phyloP scores from a whole-genome alignment of 148 eudicot species.

The Camellia japonica region DNA sequence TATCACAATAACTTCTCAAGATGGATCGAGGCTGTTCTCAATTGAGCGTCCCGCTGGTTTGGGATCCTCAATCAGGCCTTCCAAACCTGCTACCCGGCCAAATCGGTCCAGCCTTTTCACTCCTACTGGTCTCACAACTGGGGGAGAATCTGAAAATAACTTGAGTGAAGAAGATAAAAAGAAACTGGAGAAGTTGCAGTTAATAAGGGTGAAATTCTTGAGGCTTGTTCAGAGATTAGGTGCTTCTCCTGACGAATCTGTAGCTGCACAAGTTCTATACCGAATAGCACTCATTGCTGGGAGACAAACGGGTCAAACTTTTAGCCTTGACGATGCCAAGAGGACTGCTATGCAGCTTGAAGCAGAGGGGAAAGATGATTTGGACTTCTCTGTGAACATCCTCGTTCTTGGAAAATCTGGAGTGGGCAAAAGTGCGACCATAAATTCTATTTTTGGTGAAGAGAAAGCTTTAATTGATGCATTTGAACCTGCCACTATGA shows the following conservation, averaged over 20 bases:
- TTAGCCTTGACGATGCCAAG: slow-evolving; percentile 79
- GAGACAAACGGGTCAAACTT: slow-evolving; percentile 55
- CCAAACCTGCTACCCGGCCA: slow-evolving; percentile 51
- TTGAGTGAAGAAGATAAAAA: slow-evolving; percentile 78
- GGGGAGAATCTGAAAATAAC: slow-evolving; percentile 46
- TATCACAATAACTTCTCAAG: slow-evolving; percentile 74
- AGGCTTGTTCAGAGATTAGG: slow-evolving; percentile 85
- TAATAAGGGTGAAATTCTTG: slow-evolving; percentile 75
- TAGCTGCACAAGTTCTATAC: slow-evolving; percentile 84
- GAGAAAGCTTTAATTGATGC: slow-evolving; percentile 73
- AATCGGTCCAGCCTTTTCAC: slow-evolving; percentile 47
- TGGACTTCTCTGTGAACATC: slow-evolving; percentile 71
- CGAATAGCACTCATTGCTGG: slow-evolving; percentile 76
- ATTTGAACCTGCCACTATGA: slow-evolving; percentile 61
- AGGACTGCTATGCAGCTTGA: slow-evolving; percentile 64
- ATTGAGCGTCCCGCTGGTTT: slow-evolving; percentile 96
- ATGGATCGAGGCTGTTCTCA: slow-evolving; percentile 87
- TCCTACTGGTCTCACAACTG: slow-evolving; percentile 35
- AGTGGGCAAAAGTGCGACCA: slow-evolving; percentile 95
- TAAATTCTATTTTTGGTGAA: slow-evolving; percentile 86
- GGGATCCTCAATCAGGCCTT: slow-evolving; percentile 66
- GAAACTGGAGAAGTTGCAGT: slow-evolving; percentile 71
- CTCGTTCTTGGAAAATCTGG: slow-evolving; percentile 89
- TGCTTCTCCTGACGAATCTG: slow-evolving; percentile 68
- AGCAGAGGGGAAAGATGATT: slow-evolving; percentile 59